These are phyloP conservation scores for Gossypium arboreum DNA, from an alignment of 345 rosid species.

Conservation along the genomic window DNA sequence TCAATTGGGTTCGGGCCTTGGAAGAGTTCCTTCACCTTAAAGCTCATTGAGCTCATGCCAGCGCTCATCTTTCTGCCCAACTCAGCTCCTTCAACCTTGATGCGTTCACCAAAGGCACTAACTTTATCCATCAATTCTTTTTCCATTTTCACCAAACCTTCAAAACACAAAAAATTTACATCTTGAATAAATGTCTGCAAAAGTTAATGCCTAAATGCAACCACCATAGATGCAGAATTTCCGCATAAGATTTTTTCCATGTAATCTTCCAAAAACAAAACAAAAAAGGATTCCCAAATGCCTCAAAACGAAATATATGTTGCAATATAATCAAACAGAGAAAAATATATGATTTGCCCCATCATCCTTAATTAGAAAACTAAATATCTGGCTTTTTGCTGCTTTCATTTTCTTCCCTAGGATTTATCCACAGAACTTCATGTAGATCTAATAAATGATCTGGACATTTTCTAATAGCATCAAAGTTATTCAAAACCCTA, in stretches of 20 bases:
- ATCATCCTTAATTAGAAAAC: neutral
- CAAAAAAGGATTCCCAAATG: too few relatives aligned
- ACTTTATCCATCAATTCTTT: constrained; percentile 92
- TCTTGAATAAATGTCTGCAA: too few relatives aligned
- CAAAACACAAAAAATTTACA: constrained; percentile 7
- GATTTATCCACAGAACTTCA: neutral
- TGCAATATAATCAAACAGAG: neutral
- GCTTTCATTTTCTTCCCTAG: neutral
- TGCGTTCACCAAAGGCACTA: constrained; percentile 86
- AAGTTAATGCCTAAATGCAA: too few relatives aligned
- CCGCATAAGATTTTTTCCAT: too few relatives aligned
- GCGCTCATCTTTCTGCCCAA: constrained; percentile 77
- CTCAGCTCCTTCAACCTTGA: constrained; percentile 91
- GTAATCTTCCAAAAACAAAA: too few relatives aligned
- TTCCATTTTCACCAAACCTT: constrained; percentile 52
- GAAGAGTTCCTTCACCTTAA: constrained; percentile 91
- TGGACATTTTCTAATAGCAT: neutral
- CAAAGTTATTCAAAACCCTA: constrained; percentile 1
- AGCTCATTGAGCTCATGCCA: constrained; percentile 95
- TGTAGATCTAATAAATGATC: neutral
- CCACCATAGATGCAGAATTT: too few relatives aligned
- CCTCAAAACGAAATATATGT: neutral
- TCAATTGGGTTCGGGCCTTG: constrained; percentile 90
- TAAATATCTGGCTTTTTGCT: neutral
- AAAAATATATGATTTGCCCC: neutral